Evolutionary conservation across 352 stramenopile species (phyloP), one percentile per base, ranked within the genome.

Genomic region (Achlya hypogyna): DNA sequence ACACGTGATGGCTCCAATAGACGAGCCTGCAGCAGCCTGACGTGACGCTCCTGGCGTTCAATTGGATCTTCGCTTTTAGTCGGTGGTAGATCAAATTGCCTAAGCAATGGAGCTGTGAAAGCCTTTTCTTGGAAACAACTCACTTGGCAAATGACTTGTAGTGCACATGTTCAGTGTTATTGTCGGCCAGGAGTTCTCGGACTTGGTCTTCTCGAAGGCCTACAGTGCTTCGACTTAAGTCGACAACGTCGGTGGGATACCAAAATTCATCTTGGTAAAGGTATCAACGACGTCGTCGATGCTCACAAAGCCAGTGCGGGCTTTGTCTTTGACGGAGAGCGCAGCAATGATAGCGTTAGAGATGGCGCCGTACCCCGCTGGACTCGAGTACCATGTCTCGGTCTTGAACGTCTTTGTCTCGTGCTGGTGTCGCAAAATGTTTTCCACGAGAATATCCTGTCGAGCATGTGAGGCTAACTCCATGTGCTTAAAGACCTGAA

Each of bases 171-270:
- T 34, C 32, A n/a, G 40, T 18, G 38, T 64, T 38, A 38, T 64
- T 25, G 25, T 51, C 12, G 3, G 12, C 14, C 9, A 64, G 35
- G 23, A 64, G 54, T 38, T 64, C 20, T 8, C 54, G 54, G 3
- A 64, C 54, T 64, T 64, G 31, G 35, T 64, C 32, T 23, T 64
- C 54, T 52, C 52, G 51, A 10, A 64, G 54, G 6, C 54, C 54
- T 64, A 47, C 31, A 1, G 45, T 42, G 54, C n/a, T 22, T 20
- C 31, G 53, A 16, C 8, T 25, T 16, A 20, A 20, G 16, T 32
- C 51, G 9, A 59, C 16, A 14, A 59, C 31, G 22, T 18, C n/a
- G 16, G 27, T 35, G 53, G 6, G n/a, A 22, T 51, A 64, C 54
- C 54, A 64, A 64, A 64, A 38, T 64, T 64, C 35, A 52, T 53